Evolutionary conservation across 179 eudicot species (phyloP), one percentile per base, ranked within the genome.

Genomic region (Amaranthus tricolor): DNA sequence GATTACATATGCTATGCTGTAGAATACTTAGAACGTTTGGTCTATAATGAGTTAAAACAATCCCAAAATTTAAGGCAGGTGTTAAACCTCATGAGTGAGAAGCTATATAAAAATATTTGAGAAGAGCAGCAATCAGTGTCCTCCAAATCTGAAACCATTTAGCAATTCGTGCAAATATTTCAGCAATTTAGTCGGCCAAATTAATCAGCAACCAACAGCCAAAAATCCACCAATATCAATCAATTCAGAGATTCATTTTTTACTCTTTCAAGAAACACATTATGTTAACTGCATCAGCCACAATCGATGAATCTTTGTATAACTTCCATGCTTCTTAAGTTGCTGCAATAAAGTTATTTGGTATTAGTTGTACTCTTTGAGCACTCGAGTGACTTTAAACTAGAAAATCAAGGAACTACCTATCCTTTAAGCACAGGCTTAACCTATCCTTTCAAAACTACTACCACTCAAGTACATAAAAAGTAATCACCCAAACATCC

Each of bases 261-360:
- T 66, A 71, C 68, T 59, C 77, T 71, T 72, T 76, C 68, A 66
- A 53, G 70, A 80, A 80, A 70, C 57, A 63, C 62, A 72, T 57
- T 43, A 67, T 54, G 57, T 72, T 69, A 69, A 72, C 77, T 67
- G 67, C 83, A 80, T 76, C 69, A 69, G 76, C 83, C 76, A 76
- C 64, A 76, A 68, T 76, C 55, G 68, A 71, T 73, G 53, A 24
- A 72, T 60, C 72, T 80, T 68, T 58, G 76, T 71, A 75, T 19
- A 78, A 76, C 68, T 75, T 76, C 76, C 82, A 75, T 57, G 78
- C 82, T 75, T 76, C 79, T 79, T 66, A 80, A 16, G 70, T 44
- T 71, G 75, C 83, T 76, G 79, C 83, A 80, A 70, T 71, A 80
- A 80, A 80, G 75, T 66, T 60, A 76, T 80, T 77, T 51, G 52